Base-by-base conservation (phyloP, 2,329 filamentous ascomycete genomes). In the Pestalotiopsis fici region DNA sequence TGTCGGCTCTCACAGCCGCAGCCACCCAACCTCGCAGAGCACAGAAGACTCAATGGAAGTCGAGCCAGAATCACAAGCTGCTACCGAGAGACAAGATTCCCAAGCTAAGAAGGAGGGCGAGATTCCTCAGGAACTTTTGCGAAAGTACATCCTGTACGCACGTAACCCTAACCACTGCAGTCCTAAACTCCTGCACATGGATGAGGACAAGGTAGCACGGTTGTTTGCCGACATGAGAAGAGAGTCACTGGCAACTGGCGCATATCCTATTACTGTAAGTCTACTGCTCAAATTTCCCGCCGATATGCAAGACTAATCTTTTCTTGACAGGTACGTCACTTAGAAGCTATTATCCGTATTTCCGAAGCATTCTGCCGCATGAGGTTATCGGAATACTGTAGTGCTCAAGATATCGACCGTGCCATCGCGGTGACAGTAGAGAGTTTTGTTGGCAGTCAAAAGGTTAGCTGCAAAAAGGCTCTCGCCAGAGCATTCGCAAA, bases 131-230 rank as follows among this genome's bases (percentile, higher is more conserved):
- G 93, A 96, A 73, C 84, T 99, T 59, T 83, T 99, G 71, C 87
- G 96, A 71, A 99, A 99, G 82, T 99, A 98, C 79, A 99, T 99
- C 73, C 86, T 98, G 21, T 99, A 98, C 76, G 94, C 96, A 0
- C 88, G 95, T 37, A 94, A 98, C 79, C 88, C 95, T 37, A 94
- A 98, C 79, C 92, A 91, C 74, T 97, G 93, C 79, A 88, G 88
- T 65, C 96, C 96, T 9, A 98, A 97, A 82, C 87, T 99, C 9
- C 97, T 98, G 78, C 93, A 98, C 78, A 97, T 99, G 80, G 96
- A 99, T 73, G 93, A 98, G 78, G 96, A 98, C 82, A 99, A 99
- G 84, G 89, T 99, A 37, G 93, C 96, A 2, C 88, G 95, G 63
- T 85, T 99, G 9, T 99, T 98, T 78, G 93, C 95, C 31, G 96